Evolutionary conservation across 2,329 filamentous ascomycete genomes (phyloP).

Genomic region (Fusarium aywerte): DNA sequence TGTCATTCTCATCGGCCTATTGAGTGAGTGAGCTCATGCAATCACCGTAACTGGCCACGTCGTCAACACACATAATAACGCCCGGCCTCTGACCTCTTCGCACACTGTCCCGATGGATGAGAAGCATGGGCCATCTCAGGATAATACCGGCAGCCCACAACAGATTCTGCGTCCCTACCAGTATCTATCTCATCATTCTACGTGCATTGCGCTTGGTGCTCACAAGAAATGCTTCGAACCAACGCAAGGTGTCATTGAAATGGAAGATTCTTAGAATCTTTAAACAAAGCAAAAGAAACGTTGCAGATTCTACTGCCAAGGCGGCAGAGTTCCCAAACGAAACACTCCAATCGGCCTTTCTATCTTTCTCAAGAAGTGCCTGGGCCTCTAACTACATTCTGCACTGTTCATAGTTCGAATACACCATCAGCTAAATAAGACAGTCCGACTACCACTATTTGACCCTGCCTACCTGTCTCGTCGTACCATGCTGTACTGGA

Average conservation of each 20-base stretch:
- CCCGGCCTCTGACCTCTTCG: constrained; percentile 1
- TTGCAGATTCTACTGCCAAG: constrained; percentile 15
- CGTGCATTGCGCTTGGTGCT: neutral
- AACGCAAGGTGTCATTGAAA: constrained; percentile 1
- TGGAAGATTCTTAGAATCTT: constrained; percentile 2
- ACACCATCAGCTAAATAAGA: neutral
- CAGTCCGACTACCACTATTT: neutral
- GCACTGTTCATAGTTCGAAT: neutral
- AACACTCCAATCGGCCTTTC: constrained; percentile 3
- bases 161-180: neutral
- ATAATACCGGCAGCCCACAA: neutral
- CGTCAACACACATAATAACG: neutral
- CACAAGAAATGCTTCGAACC: neutral
- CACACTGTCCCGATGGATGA: constrained; percentile 2
- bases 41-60: neutral
- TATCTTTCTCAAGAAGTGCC: constrained; percentile 12
- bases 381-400: constrained; percentile 1
- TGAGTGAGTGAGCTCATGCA: constrained; percentile 3
- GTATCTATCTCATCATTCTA: neutral
- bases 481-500: neutral
- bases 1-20: constrained; percentile 13
- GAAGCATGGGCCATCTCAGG: neutral
- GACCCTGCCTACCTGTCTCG: neutral
- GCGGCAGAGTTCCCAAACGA: neutral
- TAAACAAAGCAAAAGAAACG: constrained; percentile 5